Percentiles rank a stretch among this genome's conserved stretches.
Evolutionary conservation across 495 filamentous ascomycete species (phyloP).

Genomic region (Aspergillus ostianus): DNA sequence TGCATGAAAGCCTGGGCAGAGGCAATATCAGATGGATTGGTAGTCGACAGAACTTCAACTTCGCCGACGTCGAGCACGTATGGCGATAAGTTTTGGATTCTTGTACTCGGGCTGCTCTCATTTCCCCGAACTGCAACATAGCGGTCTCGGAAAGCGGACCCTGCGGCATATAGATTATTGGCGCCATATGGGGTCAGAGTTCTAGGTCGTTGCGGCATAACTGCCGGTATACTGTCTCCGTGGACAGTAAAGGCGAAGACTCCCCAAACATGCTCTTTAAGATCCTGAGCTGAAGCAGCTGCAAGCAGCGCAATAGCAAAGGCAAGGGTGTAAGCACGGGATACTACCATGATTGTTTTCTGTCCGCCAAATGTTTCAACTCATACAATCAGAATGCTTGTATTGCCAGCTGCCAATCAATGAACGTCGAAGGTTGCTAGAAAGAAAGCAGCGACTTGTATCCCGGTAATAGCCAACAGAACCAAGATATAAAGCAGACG

Average conservation of each 20-base stretch:
- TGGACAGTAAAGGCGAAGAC: conserved; percentile 70
- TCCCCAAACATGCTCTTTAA: conserved; percentile 59
- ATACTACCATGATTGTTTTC: conserved; percentile 17
- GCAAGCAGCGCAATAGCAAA: conserved; percentile 17
- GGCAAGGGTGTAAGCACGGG: conserved; percentile 8
- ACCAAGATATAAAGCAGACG: too few relatives aligned
- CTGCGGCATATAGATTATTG: conserved; percentile 60
- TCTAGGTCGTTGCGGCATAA: conserved; percentile 40
- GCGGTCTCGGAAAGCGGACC: conserved; percentile 56
- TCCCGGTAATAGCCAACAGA: too few relatives aligned
- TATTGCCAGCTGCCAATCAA: not conserved
- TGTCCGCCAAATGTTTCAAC: not conserved
- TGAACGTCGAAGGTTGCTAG: not conserved
- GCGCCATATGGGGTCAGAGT: conserved; percentile 68
- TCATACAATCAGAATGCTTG: not conserved
- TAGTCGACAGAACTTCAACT: conserved; percentile 43
- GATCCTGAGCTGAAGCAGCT: conserved; percentile 25
- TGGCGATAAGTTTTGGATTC: conserved; percentile 42
- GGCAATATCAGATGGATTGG: conserved; percentile 50
- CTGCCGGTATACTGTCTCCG: conserved; percentile 70
- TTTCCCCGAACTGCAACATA: conserved; percentile 50
- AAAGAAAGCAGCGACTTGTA: not conserved
- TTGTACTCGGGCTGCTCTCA: conserved; percentile 33
- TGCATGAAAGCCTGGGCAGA: conserved; percentile 77
- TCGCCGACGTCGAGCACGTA: conserved; percentile 46